These are phyloP conservation scores for Daldinia eschscholtzii DNA, from an alignment of 2,329 filamentous ascomycete genomes.

Conservation along the genomic window DNA sequence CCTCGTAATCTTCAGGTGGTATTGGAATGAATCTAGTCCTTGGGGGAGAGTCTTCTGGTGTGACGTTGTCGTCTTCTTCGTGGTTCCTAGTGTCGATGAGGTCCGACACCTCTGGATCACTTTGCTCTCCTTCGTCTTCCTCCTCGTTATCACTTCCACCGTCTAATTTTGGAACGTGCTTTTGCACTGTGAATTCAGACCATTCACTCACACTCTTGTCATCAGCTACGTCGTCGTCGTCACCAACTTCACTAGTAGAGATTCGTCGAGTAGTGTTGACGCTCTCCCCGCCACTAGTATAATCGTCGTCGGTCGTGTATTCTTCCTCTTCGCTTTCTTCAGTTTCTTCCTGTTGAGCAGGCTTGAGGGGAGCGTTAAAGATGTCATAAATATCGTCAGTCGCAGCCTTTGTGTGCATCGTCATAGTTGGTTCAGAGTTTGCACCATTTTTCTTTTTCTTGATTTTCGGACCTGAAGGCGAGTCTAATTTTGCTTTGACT, in stretches of 20 bases:
- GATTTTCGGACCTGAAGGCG: slow-evolving; percentile 86
- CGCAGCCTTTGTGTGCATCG: slow-evolving; percentile 91
- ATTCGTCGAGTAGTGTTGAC: slow-evolving; percentile 81
- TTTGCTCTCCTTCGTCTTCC: slow-evolving; percentile 56
- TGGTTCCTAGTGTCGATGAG: slow-evolving; percentile 39
- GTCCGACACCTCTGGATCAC: slow-evolving; percentile 47
- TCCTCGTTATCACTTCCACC: slow-evolving; percentile 51
- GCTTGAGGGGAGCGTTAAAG: slow-evolving; percentile 84
- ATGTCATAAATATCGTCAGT: slow-evolving; percentile 98
- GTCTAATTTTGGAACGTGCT: slow-evolving; percentile 71
- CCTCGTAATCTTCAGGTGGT: slow-evolving; percentile 87
- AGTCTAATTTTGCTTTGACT: slow-evolving; percentile 96
- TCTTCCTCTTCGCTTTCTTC: slow-evolving; percentile 70
- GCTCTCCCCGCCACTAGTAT: slow-evolving; percentile 88
- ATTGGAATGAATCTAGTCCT: slow-evolving; percentile 80
- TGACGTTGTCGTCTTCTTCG: slow-evolving; percentile 48
- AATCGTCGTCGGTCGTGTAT: slow-evolving; percentile 79
- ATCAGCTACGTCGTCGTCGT: slow-evolving; percentile 65
- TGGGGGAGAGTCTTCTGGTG: slow-evolving; percentile 58
- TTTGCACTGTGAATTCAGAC: slow-evolving; percentile 86
- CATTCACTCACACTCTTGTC: slow-evolving; percentile 80
- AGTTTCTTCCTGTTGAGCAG: slow-evolving; percentile 54
- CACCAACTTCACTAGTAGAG: slow-evolving; percentile 57
- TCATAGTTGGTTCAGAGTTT: slow-evolving; percentile 92
- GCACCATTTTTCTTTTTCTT: slow-evolving; percentile 77